phyloP scores from a whole-genome alignment of 495 filamentous ascomycete species.

The Melanomma pulvis-pyrius region DNA sequence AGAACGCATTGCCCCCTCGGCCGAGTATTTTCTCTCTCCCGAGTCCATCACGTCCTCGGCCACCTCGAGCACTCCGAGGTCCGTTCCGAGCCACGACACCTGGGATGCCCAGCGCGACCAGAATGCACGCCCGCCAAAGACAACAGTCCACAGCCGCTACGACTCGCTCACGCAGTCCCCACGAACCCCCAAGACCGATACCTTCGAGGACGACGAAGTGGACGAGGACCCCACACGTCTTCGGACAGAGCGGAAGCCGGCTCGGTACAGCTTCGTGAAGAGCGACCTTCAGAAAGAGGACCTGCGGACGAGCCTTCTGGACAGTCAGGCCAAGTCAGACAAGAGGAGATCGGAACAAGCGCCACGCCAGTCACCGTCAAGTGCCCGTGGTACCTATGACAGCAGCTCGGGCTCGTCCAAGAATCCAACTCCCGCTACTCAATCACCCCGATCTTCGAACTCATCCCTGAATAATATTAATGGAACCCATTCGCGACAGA shows the following conservation, averaged over 20 bases:
- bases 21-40: conserved; percentile 41
- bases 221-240: conserved; percentile 27
- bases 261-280: conserved; percentile 38
- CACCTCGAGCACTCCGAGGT: conserved; percentile 25
- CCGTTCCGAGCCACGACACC: conserved; percentile 16
- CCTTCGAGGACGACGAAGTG: conserved; percentile 32
- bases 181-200: conserved; percentile 15
- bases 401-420: conserved; percentile 33
- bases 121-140: conserved; percentile 23
- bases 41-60: conserved; percentile 30
- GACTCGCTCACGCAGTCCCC: conserved; percentile 29
- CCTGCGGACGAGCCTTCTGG: conserved; percentile 24
- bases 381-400: neutral
- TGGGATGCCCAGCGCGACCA: conserved; percentile 29
- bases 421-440: conserved; percentile 16
- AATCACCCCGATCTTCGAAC: conserved; percentile 31
- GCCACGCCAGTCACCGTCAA: neutral
- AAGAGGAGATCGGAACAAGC: neutral
- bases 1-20: conserved; percentile 22
- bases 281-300: conserved; percentile 35
- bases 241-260: conserved; percentile 28
- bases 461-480: conserved; percentile 21
- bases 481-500: conserved; percentile 3
- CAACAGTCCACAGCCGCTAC: conserved; percentile 17
- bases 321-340: conserved; percentile 20